Evolutionary conservation across 208 protist genomes (phyloP).

Genomic region (Herpetomonas samuelpessoai): DNA sequence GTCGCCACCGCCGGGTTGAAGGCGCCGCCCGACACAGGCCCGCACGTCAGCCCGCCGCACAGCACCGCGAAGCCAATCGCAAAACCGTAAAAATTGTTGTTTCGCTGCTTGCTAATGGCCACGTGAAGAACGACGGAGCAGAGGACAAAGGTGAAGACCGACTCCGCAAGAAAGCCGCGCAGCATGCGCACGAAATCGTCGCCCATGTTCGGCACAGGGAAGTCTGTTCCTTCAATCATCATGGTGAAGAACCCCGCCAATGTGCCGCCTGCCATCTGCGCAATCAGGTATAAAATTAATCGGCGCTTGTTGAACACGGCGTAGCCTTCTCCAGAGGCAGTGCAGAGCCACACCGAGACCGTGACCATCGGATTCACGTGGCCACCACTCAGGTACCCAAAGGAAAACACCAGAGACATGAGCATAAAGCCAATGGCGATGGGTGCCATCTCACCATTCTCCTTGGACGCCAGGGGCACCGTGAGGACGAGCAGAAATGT

Average conservation of each 20-base stretch:
- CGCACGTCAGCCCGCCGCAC: constrained; percentile 52
- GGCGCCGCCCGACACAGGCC: constrained; percentile 60
- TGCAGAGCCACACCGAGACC: constrained; percentile 74
- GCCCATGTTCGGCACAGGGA: constrained; percentile 66
- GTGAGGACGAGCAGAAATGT: constrained; percentile 81
- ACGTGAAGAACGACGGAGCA: constrained; percentile 79
- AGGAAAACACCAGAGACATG: constrained; percentile 75
- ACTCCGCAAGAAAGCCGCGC: constrained; percentile 72
- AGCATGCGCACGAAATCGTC: constrained; percentile 55
- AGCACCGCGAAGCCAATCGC: constrained; percentile 76
- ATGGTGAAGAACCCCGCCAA: constrained; percentile 62
- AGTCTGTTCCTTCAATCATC: constrained; percentile 56
- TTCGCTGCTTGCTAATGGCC: constrained; percentile 53
- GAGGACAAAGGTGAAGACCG: constrained; percentile 77
- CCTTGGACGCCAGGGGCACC: constrained; percentile 51
- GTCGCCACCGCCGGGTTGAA: constrained; percentile 77
- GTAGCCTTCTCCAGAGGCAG: constrained; percentile 21
- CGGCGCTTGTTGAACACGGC: constrained; percentile 52
- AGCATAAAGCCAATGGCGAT: constrained; percentile 75
- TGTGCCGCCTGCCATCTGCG: constrained; percentile 65
- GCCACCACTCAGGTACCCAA: constrained; percentile 79
- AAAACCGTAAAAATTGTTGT: constrained; percentile 83
- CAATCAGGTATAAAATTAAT: constrained; percentile 64
- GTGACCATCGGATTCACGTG: constrained; percentile 84
- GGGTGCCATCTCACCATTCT: constrained; percentile 67